Evolutionary conservation across 352 stramenopile species (phyloP).

Genomic region (Blastocystis sp.): DNA sequence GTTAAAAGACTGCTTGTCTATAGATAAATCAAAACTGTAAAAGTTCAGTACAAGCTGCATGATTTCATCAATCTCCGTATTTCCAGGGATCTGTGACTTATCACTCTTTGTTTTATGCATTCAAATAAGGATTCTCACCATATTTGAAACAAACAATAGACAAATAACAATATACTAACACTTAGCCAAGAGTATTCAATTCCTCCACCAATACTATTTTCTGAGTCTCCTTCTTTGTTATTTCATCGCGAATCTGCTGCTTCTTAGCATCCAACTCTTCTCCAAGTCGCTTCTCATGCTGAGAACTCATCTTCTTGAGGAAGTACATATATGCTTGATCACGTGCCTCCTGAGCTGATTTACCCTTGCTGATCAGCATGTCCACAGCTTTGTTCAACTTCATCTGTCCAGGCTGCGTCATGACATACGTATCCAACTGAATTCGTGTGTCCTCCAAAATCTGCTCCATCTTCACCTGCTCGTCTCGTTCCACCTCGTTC

Average conservation of each 20-base stretch:
- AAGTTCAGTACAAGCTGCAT: neutral
- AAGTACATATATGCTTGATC: neutral
- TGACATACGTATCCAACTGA: neutral
- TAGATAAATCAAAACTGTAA: neutral
- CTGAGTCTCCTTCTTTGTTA: neutral
- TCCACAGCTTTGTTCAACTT: neutral
- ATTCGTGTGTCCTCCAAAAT: neutral
- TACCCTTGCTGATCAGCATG: neutral
- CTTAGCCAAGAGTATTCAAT: neutral
- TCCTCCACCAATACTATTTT: neutral
- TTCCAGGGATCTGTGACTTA: neutral
- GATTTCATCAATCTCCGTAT: slow-evolving; percentile 27
- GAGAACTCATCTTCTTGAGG: neutral
- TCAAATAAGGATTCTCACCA: neutral
- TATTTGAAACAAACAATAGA: neutral
- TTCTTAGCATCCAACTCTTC: neutral
- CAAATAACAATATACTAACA: slow-evolving; percentile 2
- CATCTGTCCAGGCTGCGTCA: neutral
- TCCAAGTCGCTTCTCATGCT: neutral
- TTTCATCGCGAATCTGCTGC: neutral
- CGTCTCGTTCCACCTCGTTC: neutral
- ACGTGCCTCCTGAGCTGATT: neutral
- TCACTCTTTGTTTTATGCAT: neutral
- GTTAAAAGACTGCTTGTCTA: neutral
- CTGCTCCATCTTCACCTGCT: neutral